Conservation (phyloP, 805 yeast species). For the Kazachstania psychrophila region DNA sequence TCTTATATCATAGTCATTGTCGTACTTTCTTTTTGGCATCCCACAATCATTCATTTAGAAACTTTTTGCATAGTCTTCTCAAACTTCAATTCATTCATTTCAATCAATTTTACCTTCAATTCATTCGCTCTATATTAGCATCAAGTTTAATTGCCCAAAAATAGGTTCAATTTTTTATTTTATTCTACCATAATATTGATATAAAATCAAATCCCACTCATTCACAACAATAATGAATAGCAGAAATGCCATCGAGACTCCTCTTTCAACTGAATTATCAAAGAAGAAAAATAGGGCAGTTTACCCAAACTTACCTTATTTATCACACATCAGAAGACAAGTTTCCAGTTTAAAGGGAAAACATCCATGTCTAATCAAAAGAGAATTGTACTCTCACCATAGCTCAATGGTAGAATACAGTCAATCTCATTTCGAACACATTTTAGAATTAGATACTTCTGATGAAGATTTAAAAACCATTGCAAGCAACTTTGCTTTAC, state of each 20-base stretch:
- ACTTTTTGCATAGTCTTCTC: no score
- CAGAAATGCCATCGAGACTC: background rate
- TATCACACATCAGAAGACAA: conserved; percentile 16
- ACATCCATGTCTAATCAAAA: conserved; percentile 31
- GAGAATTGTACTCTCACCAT: conserved; percentile 42
- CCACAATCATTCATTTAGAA: no score
- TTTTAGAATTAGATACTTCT: conserved; percentile 7
- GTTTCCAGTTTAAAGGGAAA: conserved; percentile 13
- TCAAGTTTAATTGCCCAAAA: no score
- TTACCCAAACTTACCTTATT: conserved; percentile 2
- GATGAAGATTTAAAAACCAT: conserved; percentile 6
- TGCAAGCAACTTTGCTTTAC: conserved; percentile 28
- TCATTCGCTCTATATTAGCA: no score
- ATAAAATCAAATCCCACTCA: no score
- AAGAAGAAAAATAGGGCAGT: background rate
- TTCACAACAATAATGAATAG: background rate
- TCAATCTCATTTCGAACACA: conserved; percentile 32
- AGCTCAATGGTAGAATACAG: conserved; percentile 38
- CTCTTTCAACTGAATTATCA: background rate
- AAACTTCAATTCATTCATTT: no score
- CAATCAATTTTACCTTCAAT: no score
- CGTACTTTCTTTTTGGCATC: no score
- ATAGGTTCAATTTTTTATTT: background rate
- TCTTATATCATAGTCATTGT: no score
- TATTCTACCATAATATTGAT: no score